phyloP scores from a whole-genome alignment of 164 flowering plant genomes.

The Vitis labrusca region DNA sequence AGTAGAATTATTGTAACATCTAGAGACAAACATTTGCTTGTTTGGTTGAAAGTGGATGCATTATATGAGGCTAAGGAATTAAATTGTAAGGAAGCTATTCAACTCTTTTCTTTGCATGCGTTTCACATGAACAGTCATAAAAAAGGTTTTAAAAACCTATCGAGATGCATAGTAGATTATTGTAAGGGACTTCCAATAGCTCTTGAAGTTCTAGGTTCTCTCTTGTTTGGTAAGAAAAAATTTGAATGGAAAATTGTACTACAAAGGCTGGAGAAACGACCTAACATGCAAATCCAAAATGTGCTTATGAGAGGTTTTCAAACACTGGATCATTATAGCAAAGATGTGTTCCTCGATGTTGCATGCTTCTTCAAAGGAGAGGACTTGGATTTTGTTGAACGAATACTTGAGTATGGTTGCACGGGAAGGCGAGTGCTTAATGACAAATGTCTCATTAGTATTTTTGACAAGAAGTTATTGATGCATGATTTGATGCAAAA shows the following conservation, averaged over 20 bases:
- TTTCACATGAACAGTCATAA: background rate
- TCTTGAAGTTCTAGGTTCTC: slow-evolving; percentile 1
- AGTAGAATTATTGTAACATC: background rate
- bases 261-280: too few relatives aligned
- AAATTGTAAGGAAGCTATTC: background rate
- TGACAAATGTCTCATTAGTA: background rate
- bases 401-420: too few relatives aligned
- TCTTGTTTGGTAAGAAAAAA: background rate
- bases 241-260: background rate
- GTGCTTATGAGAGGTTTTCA: background rate
- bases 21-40: background rate
- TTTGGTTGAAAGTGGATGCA: background rate
- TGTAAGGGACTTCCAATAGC: slow-evolving; percentile 8
- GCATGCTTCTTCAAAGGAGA: slow-evolving; percentile 12
- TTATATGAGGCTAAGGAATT: background rate
- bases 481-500: slow-evolving; percentile 18
- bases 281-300: background rate
- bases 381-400: background rate
- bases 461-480: background rate
- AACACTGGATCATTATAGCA: background rate
- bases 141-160: background rate
- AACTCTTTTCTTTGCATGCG: background rate
- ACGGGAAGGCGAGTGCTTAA: background rate
- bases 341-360: slow-evolving; percentile 4
- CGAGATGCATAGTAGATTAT: background rate